phyloP scores from a whole-genome alignment of 148 eudicot genomes.

The Rhododendron mucronatum region DNA sequence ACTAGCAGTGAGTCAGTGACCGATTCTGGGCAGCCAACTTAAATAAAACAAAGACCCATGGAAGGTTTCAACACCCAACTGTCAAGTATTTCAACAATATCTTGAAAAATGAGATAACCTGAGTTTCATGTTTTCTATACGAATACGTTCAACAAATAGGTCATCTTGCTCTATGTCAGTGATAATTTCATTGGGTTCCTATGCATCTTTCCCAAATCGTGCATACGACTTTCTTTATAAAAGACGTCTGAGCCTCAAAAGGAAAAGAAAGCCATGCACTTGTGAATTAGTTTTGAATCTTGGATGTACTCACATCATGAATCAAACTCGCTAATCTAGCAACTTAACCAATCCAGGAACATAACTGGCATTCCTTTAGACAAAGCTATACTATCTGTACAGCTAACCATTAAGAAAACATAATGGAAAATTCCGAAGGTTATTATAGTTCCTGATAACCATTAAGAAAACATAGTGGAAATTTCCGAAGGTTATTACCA shows the following conservation, averaged over 20 bases:
- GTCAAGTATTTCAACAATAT: not conserved
- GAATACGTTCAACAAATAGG: slow-evolving; percentile 40
- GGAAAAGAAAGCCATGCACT: too few relatives aligned
- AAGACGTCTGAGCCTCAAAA: slow-evolving; percentile 26
- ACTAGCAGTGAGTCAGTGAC: not conserved
- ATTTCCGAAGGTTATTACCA: not conserved
- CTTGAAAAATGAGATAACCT: slow-evolving; percentile 14
- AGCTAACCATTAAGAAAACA: not conserved
- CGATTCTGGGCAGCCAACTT: not conserved
- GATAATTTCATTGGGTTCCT: slow-evolving; percentile 15
- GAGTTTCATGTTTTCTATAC: slow-evolving; percentile 43
- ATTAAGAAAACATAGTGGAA: not conserved
- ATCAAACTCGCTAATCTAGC: not conserved
- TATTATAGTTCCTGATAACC: not conserved
- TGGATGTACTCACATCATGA: not conserved
- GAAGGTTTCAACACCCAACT: not conserved
- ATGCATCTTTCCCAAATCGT: slow-evolving; percentile 11
- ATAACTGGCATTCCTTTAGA: not conserved
- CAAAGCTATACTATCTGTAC: not conserved
- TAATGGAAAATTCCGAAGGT: not conserved
- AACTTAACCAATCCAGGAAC: not conserved
- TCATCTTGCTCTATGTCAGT: slow-evolving; percentile 27
- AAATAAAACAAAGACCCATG: not conserved
- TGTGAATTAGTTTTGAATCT: not conserved
- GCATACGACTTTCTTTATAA: slow-evolving; percentile 21